Base-by-base conservation (phyloP, 768 basidiomycete genomes). In the Polyporus arcularius region DNA sequence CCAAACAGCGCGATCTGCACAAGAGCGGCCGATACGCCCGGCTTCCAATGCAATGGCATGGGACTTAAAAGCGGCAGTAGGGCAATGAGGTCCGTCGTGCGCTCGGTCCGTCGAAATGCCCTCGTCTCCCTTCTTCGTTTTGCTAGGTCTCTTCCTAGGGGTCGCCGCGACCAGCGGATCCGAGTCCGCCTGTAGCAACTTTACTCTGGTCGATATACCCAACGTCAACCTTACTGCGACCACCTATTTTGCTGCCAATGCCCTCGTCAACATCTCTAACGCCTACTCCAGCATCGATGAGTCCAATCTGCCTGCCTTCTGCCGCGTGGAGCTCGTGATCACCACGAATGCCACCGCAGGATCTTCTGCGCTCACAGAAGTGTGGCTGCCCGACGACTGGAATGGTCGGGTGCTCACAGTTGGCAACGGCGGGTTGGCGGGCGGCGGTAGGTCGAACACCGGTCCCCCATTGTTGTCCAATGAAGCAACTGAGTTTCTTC, bases 301-400 rank as follows among this genome's bases (percentile, higher is more conserved):
- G 28, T 49, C 62, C 14, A 57, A 50, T 15, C 63, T 70, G 9
- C 66, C 67, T 21, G 65, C 58, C 4, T 68, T 71, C 53, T 71
- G 70, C 49, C 70, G 68, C n/a, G 59, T 68, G 11, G 57, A 71
- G 53, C 64, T 68, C 14, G 53, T 57, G n/a, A 60, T 71, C 32
- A 67, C 62, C 14, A 71, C 68, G 7, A 69, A 69, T 21, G 35
- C 67, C 1, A 67, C 70, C 16, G 65, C 69, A 2, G 63, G 65
- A 30, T 63, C 61, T 28, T 67, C 59, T 2, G 62, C 65, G 7
- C 53, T 56, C 39, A 61, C 68, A 4, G 73, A 72, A 45, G 67
- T 69, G 5, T 74, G 73, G 73, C 67, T 74, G n/a, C 73, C 73
- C 14, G 68, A 69, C 39, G 60, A 62, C 4, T 74, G 70, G 71